Conservation (phyloP, 78 protist species). For the Salpingoeca rosetta region DNA sequence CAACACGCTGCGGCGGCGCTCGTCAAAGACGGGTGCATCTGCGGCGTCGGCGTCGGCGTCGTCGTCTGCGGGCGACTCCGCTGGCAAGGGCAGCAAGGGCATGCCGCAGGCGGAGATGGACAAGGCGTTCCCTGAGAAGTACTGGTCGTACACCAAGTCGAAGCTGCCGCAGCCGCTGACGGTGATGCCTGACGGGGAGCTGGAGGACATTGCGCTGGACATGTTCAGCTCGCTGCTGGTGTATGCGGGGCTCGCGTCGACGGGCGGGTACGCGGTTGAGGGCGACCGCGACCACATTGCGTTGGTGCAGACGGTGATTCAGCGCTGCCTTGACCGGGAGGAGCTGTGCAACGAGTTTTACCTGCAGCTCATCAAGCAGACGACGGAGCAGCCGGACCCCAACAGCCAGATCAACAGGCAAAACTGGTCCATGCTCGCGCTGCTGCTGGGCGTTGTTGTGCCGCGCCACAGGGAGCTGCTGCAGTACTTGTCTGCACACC, state of each 20-base stretch:
- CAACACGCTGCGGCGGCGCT: neutral
- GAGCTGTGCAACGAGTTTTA: neutral
- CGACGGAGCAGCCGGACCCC: neutral
- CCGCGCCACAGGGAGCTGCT: neutral
- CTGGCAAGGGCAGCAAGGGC: too few relatives aligned
- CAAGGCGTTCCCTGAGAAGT: neutral
- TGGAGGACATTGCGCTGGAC: neutral
- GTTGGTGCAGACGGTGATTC: neutral
- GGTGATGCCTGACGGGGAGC: neutral
- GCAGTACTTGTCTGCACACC: neutral
- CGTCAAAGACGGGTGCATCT: too few relatives aligned
- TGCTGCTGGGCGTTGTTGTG: neutral
- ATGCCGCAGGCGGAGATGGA: neutral
- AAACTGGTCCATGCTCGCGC: neutral
- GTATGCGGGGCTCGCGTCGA: neutral
- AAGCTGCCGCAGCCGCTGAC: neutral
- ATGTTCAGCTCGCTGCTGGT: neutral
- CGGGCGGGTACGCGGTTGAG: neutral
- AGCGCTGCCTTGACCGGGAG: neutral
- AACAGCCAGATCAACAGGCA: neutral
- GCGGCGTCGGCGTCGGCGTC: neutral
- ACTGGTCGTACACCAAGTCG: neutral
- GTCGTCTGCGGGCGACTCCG: too few relatives aligned
- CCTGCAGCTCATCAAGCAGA: conserved; percentile 15
- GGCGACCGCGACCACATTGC: neutral